Evolutionary conservation across 225 moss, liverwort and hornwort genomes (phyloP).

Genomic region (Asterella californica): DNA sequence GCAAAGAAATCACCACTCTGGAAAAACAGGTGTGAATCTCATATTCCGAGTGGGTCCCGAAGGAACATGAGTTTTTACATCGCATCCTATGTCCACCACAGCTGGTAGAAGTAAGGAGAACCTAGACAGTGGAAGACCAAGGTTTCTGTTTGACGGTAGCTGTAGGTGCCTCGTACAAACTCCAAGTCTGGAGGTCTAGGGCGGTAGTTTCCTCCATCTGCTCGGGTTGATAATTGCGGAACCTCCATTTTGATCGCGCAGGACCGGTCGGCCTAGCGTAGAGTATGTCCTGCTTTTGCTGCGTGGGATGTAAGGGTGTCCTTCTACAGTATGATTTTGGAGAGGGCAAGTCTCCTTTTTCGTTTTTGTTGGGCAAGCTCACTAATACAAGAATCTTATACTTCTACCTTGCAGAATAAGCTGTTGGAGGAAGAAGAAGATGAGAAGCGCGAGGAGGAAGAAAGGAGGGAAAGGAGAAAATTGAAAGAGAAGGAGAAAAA

Average conservation of each 20-base stretch:
- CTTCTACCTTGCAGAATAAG: constrained; percentile 64
- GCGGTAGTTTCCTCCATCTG: neutral
- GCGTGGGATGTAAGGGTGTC: neutral
- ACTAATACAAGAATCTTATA: neutral
- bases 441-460: constrained; percentile 99
- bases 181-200: neutral
- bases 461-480: constrained; percentile 90
- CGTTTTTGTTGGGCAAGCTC: neutral
- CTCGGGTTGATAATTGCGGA: no score
- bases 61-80: no score
- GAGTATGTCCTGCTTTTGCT: neutral
- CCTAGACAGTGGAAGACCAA: no score
- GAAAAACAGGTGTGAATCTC: constrained; percentile 82
- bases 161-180: neutral
- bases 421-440: constrained; percentile 99
- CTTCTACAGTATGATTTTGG: neutral
- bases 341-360: neutral
- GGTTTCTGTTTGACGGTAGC: no score
- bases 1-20: constrained; percentile 96
- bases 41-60: neutral
- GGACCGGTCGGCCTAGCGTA: no score
- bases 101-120: no score
- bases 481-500: constrained; percentile 97
- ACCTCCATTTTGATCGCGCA: no score
- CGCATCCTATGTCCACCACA: no score